These are phyloP conservation scores for Komagataella pastoris DNA, from an alignment of 805 yeast species.

Conservation along the genomic window DNA sequence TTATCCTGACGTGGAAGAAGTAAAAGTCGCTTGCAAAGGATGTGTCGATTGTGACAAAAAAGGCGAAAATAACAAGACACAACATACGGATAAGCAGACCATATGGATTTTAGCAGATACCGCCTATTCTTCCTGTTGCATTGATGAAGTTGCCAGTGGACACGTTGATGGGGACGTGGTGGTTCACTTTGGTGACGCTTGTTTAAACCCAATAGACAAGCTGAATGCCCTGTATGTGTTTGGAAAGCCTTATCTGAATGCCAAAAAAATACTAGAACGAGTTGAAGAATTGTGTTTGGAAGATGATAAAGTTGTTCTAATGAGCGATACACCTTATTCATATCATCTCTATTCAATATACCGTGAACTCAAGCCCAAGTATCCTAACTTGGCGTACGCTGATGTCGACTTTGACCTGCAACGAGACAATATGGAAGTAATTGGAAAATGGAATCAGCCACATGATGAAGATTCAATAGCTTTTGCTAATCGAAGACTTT, in stretches of 20 bases:
- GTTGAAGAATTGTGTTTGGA: constrained; percentile 31
- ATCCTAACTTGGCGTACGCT: constrained; percentile 22
- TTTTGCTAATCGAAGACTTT: constrained; percentile 19
- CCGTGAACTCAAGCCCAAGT: constrained; percentile 16
- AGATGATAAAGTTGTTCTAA: constrained; percentile 36
- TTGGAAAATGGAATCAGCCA: not conserved
- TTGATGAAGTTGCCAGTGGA: constrained; percentile 93
- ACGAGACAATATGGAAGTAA: constrained; percentile 5
- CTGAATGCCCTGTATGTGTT: constrained; percentile 71
- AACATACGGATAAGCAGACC: constrained; percentile 12
- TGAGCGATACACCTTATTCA: constrained; percentile 67
- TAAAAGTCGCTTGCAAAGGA: constrained; percentile 1
- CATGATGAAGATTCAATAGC: constrained; percentile 2
- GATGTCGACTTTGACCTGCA: constrained; percentile 19
- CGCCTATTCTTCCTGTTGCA: constrained; percentile 89
- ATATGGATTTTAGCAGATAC: constrained; percentile 91
- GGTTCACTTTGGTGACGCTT: constrained; percentile 91
- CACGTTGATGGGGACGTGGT: constrained; percentile 80
- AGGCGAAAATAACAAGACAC: constrained; percentile 1
- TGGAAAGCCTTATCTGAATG: constrained; percentile 50
- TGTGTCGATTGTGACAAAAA: constrained; percentile 1
- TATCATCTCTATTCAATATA: constrained; percentile 27
- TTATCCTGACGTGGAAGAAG: constrained; percentile 3
- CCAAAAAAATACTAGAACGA: constrained; percentile 18
- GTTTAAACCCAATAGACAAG: constrained; percentile 65